Evolutionary conservation across 306 rosid species (phyloP), one percentile per base, ranked within the genome.

Genomic region (Vachellia pachyceras): DNA sequence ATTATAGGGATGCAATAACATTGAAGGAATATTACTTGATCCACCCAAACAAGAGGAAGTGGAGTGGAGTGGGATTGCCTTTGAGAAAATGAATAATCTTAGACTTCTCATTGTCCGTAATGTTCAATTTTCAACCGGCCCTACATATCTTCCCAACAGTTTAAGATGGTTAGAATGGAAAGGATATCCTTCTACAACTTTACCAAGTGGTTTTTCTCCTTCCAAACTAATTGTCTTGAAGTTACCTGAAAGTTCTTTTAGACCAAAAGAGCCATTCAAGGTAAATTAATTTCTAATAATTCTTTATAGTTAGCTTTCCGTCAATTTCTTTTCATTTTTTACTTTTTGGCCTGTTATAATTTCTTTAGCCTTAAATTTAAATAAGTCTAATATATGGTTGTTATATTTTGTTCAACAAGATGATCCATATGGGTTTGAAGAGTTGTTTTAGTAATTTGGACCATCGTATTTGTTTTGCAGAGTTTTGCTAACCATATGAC

Each of bases 401-500:
- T 45, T 45, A 41, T 45, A 41, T 29, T 29, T 29, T 29, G 33
- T 29, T 29, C 33, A 37, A 37, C 41, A 3, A 37, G 41, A 37
- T 37, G 4, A 37, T 37, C 41, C 52, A 46, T 11, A 46, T 11
- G 52, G 17, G 49, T 10, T 42, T 44, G 49, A 12, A 44, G 49
- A 44, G 49, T 44, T 44, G 49, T 45, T 45, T 45, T 45, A 45
- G 4, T 45, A 45, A 45, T 45, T 45, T 10, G 13, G 15, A 45
- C 4, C 3, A 45, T 45, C 49, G 49, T 0, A 10, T 2, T 45
- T 45, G 49, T 45, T 45, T 2, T 45, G 29, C 55, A 82, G 85
- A 76, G 12, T 55, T 82, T 57, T 76, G 37, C 49, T 10, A 45
- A 57, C 61, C 69, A 58, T 15, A 9, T 76, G 40, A 75, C 80